Evolutionary conservation across 1,284 basidiomycete species (phyloP).

Genomic region (Ustilago tritici): DNA sequence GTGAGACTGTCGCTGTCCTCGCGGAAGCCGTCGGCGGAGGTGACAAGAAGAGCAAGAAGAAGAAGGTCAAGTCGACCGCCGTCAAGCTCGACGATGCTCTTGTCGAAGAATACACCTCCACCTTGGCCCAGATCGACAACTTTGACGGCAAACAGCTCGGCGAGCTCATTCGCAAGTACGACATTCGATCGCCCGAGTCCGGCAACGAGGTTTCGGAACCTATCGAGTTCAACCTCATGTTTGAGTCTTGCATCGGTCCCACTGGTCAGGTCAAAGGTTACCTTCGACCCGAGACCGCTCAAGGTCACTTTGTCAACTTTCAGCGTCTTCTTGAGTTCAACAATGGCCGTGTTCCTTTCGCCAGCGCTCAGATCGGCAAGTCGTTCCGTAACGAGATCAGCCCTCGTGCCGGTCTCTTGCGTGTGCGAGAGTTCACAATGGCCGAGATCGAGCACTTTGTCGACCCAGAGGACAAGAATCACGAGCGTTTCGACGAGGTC

Average conservation of each 20-base stretch:
- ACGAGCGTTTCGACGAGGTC: constrained; percentile 85
- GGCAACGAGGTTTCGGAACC: constrained; percentile 92
- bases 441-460: constrained; percentile 99
- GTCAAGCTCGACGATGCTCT: constrained; percentile 83
- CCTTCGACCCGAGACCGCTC: constrained; percentile 97
- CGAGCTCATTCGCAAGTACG: constrained; percentile 83
- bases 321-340: constrained; percentile 96
- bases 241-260: constrained; percentile 94
- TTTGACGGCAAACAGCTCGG: constrained; percentile 90
- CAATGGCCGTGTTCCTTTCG: constrained; percentile 94
- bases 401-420: constrained; percentile 91
- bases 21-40: constrained; percentile 63
- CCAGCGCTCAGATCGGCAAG: constrained; percentile 95
- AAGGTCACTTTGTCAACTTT: constrained; percentile 99
- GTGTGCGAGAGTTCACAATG: constrained; percentile 99
- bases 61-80: constrained; percentile 80
- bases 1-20: constrained; percentile 28
- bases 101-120: constrained; percentile 82
- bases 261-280: constrained; percentile 97
- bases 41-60: constrained; percentile 80
- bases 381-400: constrained; percentile 99
- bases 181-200: constrained; percentile 90
- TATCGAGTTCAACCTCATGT: constrained; percentile 98
- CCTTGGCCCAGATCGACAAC: constrained; percentile 95
- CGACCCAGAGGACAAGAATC: constrained; percentile 91